Percentiles rank a stretch among this genome's conserved stretches.
Conservation (phyloP, 192 early-diverging fungal genomes). For the Rhizophagus prolifer region DNA sequence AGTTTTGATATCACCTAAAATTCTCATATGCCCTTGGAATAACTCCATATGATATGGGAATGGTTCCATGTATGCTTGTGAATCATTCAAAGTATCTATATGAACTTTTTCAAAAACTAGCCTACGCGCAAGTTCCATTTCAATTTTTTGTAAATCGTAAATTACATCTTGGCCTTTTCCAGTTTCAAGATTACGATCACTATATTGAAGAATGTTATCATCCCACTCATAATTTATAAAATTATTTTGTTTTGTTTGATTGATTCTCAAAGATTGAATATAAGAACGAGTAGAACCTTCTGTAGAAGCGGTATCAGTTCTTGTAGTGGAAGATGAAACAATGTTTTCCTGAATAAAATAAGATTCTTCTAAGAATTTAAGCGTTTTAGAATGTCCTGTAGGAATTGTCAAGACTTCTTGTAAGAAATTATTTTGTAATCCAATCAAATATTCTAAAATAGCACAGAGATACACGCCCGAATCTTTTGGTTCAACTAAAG, state of each 20-base stretch:
- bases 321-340: no score
- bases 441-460: constrained; percentile 15
- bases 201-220: constrained; percentile 18
- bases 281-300: not conserved
- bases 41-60: constrained; percentile 31
- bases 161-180: constrained; percentile 25
- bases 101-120: constrained; percentile 26
- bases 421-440: constrained; percentile 29
- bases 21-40: constrained; percentile 19
- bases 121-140: constrained; percentile 15
- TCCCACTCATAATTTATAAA: constrained; percentile 18
- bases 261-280: not conserved
- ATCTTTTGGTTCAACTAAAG: constrained; percentile 20
- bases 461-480: constrained; percentile 16
- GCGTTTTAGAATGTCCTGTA: not conserved
- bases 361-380: constrained; percentile 18
- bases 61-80: not conserved
- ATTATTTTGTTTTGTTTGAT: constrained; percentile 1
- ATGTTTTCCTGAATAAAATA: not conserved
- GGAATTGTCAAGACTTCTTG: constrained; percentile 17
- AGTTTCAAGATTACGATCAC: constrained; percentile 13
- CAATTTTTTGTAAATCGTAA: constrained; percentile 30
- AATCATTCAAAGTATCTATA: constrained; percentile 12
- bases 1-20: constrained; percentile 18
- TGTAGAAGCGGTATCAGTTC: not conserved